phyloP scores from a whole-genome alignment of 208 protist genomes.

The Leishmania aethiopica region DNA sequence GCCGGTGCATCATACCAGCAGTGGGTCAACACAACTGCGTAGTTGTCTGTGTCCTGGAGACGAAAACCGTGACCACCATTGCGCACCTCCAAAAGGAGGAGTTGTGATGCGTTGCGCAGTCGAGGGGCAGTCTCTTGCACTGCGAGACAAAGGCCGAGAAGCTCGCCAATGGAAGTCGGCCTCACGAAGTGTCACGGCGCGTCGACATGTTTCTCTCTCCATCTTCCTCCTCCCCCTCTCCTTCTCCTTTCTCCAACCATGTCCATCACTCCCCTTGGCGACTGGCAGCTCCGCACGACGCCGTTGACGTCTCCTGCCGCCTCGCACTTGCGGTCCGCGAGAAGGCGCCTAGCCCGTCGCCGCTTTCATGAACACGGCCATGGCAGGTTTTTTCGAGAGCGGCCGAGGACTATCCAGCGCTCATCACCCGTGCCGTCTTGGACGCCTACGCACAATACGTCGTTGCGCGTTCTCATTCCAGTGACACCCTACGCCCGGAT shows the following conservation, averaged over 20 bases:
- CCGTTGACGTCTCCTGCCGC: neutral
- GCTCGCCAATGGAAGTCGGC: neutral
- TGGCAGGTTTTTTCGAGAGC: slow-evolving; percentile 11
- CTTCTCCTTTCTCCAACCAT: neutral
- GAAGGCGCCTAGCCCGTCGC: neutral
- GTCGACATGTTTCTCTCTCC: neutral
- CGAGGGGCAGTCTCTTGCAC: too few relatives aligned
- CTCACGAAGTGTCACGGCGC: neutral
- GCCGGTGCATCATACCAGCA: too few relatives aligned
- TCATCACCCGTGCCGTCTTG: slow-evolving; percentile 47
- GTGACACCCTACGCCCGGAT: too few relatives aligned
- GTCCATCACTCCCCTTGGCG: neutral
- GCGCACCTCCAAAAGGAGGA: too few relatives aligned
- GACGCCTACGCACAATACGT: slow-evolving; percentile 52
- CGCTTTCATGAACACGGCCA: neutral
- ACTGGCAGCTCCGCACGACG: neutral
- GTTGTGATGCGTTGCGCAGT: too few relatives aligned
- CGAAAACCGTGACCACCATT: too few relatives aligned
- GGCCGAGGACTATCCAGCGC: slow-evolving; percentile 33
- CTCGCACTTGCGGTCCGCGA: neutral
- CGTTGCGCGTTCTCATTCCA: neutral
- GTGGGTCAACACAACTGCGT: too few relatives aligned
- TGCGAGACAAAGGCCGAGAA: too few relatives aligned
- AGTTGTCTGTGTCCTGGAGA: too few relatives aligned
- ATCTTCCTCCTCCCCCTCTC: neutral